Percentiles rank a stretch among this genome's conserved stretches.
phyloP scores from a whole-genome alignment of 768 basidiomycete species.

The Kwoniella sp. region DNA sequence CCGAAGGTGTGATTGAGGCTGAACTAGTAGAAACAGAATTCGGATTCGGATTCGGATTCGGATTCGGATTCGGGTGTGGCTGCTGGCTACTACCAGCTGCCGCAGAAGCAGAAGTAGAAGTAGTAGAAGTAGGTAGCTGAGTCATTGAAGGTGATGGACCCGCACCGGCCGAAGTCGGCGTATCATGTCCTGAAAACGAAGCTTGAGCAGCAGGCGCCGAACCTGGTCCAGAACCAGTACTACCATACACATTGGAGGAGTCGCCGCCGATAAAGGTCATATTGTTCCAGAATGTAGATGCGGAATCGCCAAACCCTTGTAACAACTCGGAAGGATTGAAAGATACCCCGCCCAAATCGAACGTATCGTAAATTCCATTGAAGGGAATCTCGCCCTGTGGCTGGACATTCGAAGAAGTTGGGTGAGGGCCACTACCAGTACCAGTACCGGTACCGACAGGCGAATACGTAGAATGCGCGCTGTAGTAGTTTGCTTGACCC shows the following conservation, averaged over 20 bases:
- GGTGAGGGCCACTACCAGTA: too few species aligned
- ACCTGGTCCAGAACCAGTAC: too few species aligned
- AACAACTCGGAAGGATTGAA: slow-evolving; percentile 49
- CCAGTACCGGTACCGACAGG: too few species aligned
- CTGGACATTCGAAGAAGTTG: not conserved
- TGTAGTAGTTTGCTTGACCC: not conserved
- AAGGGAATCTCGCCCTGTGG: not conserved
- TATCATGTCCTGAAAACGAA: slow-evolving; percentile 20
- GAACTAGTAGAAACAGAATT: too few species aligned
- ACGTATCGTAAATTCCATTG: slow-evolving; percentile 18
- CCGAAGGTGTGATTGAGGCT: too few species aligned
- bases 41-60: too few species aligned
- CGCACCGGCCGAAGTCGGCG: slow-evolving; percentile 10
- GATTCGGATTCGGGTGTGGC: not conserved
- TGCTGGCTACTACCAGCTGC: too few species aligned
- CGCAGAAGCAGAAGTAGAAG: not conserved
- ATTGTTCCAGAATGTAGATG: slow-evolving; percentile 37
- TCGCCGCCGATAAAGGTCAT: slow-evolving; percentile 19
- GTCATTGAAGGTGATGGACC: slow-evolving; percentile 8
- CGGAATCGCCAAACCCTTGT: slow-evolving; percentile 39
- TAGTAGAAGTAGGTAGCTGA: not conserved
- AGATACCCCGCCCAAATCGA: slow-evolving; percentile 46
- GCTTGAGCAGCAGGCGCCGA: not conserved
- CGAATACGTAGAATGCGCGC: not conserved
- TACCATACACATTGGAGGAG: not conserved